A percentile compares a stretch with the other conserved stretches of the same genome.
phyloP scores from a whole-genome alignment of 1,139 yeast genomes.

The Tardiomyces blankii region DNA sequence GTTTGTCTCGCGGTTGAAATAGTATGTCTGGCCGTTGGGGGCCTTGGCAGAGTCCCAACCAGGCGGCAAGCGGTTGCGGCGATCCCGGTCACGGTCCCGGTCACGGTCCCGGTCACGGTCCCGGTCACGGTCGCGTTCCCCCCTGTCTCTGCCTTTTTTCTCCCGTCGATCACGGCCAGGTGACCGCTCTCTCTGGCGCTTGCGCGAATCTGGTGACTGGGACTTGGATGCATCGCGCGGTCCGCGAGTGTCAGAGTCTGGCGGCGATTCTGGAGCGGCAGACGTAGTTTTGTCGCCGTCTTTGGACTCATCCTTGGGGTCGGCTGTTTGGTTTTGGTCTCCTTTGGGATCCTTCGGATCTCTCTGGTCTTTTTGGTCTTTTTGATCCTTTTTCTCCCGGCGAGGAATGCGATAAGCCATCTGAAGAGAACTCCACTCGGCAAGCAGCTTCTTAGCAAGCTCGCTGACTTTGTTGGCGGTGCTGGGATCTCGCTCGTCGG shows the following conservation, averaged over 20 bases:
- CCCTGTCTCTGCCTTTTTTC: constrained; percentile 1
- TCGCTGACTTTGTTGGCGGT: constrained; percentile 18
- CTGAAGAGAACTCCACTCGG: constrained; percentile 64
- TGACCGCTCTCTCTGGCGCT: background rate
- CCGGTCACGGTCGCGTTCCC: constrained; percentile 1
- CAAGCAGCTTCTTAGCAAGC: constrained; percentile 38
- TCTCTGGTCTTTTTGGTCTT: background rate
- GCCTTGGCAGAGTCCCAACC: constrained; percentile 30
- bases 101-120: background rate
- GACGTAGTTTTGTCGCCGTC: background rate
- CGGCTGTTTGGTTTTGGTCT: background rate
- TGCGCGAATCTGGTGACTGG: background rate
- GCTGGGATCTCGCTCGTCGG: constrained; percentile 4
- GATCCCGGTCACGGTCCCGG: background rate
- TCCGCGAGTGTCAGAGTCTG: background rate
- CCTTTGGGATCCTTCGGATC: background rate
- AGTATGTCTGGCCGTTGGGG: constrained; percentile 32
- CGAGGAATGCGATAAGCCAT: constrained; percentile 82
- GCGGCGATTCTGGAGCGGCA: background rate
- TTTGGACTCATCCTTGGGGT: background rate
- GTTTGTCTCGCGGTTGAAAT: constrained; percentile 39
- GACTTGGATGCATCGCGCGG: background rate
- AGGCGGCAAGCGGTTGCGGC: constrained; percentile 17
- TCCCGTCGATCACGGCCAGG: background rate
- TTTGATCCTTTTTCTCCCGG: constrained; percentile 12